Conservation (phyloP, 2,329 filamentous ascomycete genomes). For the Sporothrix sp. region DNA sequence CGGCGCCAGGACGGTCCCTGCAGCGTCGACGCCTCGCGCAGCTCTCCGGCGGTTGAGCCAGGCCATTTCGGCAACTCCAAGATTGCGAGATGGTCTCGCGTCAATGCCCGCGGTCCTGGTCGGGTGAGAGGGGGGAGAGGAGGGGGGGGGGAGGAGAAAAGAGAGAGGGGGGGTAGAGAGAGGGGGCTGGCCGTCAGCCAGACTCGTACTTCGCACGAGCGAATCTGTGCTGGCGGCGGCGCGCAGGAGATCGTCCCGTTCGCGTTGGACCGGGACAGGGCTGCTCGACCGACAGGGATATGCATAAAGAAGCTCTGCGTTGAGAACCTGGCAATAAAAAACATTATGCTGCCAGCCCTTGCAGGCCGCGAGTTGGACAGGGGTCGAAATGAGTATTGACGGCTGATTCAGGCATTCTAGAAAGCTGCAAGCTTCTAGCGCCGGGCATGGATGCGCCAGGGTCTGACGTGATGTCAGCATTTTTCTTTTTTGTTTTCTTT, state of each 20-base stretch:
- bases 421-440: slow-evolving; percentile 29
- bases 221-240: no score
- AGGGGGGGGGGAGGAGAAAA: background rate
- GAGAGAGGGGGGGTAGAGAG: background rate
- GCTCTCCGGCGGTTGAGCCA: background rate
- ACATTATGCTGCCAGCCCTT: slow-evolving; percentile 32
- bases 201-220: no score
- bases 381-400: slow-evolving; percentile 18
- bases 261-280: slow-evolving; percentile 15
- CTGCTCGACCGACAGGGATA: slow-evolving; percentile 21
- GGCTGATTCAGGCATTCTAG: slow-evolving; percentile 24
- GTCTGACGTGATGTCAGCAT: background rate
- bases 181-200: background rate
- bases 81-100: slow-evolving; percentile 27
- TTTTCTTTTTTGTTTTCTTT: background rate
- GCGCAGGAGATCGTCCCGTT: background rate
- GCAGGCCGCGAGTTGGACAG: slow-evolving; percentile 5
- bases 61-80: slow-evolving; percentile 24
- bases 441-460: slow-evolving; percentile 1
- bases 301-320: slow-evolving; percentile 37
- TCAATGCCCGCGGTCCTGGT: slow-evolving; percentile 8
- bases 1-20: background rate
- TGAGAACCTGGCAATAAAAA: slow-evolving; percentile 39
- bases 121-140: background rate
- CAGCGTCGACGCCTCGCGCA: background rate